Evolutionary conservation across 2,329 filamentous ascomycete species (phyloP), one percentile per base, ranked within the genome.

Genomic region (Allantophomopsis cytisporea): DNA sequence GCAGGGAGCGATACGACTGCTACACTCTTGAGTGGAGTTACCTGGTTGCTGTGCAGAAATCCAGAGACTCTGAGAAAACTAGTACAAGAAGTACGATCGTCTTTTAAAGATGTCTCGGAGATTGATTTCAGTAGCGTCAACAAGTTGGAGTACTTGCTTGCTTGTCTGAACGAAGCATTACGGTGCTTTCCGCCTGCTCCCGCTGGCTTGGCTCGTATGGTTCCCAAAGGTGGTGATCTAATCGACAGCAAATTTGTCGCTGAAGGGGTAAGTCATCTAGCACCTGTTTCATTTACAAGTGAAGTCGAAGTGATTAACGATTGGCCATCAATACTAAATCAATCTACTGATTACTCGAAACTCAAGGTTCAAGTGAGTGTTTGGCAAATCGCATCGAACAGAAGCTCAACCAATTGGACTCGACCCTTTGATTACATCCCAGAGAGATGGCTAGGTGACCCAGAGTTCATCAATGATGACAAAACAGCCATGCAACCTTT

Each of bases 81-180:
- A n/a, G 34, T 7, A 5, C 7, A 37, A 4, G 41, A 46, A 14
- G 37, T 42, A 15, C 36, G 40, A 23, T 33, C 37, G 2, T 20
- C 38, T 12, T 42, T 43, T 32, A 16, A 17, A 11, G 13, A 16
- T 14, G 43, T 43, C 18, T 28, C 14, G 4, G 37, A 39, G 6
- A 43, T 43, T 14, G 35, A 5, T 7, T 36, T 20, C 14, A 21
- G 33, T 14, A 33, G 21, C 12, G 33, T 39, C 16, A 33, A 23
- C 28, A 34, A 39, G 18, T 32, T 43, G 34, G 20, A 11, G 7
- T 43, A 43, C 34, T 55, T 66, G 6, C 50, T 51, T 6, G 62
- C 61, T 6, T 62, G 59, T 39, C 54, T 66, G 31, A 56, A 18
- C 13, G 40, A 45, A 32, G 14, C 33, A 5, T 33, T 45, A 31